A percentile compares a stretch with the other conserved stretches of the same genome.
phyloP scores from a whole-genome alignment of 2,329 filamentous ascomycete species.

The Aureobasidium lini region DNA sequence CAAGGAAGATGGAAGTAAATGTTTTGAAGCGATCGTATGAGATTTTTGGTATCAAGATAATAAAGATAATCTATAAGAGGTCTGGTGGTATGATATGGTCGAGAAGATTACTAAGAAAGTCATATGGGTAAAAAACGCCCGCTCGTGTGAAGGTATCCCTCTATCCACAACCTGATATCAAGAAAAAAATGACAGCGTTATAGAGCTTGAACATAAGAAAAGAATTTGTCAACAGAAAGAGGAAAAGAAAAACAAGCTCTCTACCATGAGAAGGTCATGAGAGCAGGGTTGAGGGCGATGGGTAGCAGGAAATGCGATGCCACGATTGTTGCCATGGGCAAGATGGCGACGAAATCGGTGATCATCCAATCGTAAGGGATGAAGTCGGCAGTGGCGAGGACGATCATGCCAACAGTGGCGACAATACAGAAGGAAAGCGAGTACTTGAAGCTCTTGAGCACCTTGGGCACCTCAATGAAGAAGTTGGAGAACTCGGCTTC shows the following conservation, averaged over 20 bases:
- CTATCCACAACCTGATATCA: conserved; percentile 3
- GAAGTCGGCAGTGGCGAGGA: conserved; percentile 56
- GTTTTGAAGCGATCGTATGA: neutral
- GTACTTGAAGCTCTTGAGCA: conserved; percentile 72
- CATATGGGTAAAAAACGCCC: neutral
- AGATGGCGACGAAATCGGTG: conserved; percentile 53
- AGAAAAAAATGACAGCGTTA: neutral
- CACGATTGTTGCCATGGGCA: conserved; percentile 67
- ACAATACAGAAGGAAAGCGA: conserved; percentile 55
- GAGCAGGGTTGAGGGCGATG: conserved; percentile 66
- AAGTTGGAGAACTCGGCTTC: conserved; percentile 77
- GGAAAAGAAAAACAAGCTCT: neutral
- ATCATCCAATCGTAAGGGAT: conserved; percentile 52
- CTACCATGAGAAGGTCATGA: conserved; percentile 74
- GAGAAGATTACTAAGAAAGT: neutral
- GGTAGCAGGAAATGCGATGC: conserved; percentile 64
- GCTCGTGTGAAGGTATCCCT: neutral
- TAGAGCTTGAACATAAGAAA: neutral
- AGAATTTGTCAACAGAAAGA: neutral
- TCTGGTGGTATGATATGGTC: neutral
- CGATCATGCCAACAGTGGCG: conserved; percentile 55
- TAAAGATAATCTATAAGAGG: conserved; percentile 1
- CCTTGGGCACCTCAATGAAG: conserved; percentile 74
- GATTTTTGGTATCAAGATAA: neutral
- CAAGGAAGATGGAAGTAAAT: neutral